Evolutionary conservation across 1,284 basidiomycete genomes (phyloP).

Genomic region (Sparassis latifolia): DNA sequence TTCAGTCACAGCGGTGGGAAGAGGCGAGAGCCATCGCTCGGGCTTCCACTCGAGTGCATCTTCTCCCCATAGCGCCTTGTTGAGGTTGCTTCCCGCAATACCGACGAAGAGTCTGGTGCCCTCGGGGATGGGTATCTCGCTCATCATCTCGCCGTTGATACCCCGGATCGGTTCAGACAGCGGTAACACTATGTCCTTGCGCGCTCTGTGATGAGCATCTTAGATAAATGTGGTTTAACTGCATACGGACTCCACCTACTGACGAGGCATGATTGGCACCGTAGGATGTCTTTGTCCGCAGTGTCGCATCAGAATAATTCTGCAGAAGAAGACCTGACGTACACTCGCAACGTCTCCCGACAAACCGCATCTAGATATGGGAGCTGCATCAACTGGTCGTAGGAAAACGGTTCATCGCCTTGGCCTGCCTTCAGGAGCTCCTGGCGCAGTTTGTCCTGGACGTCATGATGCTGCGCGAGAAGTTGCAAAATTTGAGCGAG

Average conservation of each 20-base stretch:
- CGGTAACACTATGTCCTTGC: slow-evolving; percentile 46
- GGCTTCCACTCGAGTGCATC: slow-evolving; percentile 6
- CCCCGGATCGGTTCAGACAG: slow-evolving; percentile 36
- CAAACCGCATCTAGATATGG: slow-evolving; percentile 3
- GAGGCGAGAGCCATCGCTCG: slow-evolving; percentile 4
- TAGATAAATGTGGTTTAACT: not conserved
- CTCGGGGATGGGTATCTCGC: slow-evolving; percentile 36
- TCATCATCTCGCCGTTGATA: slow-evolving; percentile 28
- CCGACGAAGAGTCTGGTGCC: slow-evolving; percentile 35
- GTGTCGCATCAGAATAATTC: not conserved
- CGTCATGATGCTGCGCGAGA: not conserved
- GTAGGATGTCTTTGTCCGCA: not conserved
- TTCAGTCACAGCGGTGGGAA: slow-evolving; percentile 6
- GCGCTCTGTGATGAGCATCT: slow-evolving; percentile 3
- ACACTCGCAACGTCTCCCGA: slow-evolving; percentile 4
- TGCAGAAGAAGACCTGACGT: not conserved
- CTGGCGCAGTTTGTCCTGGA: not conserved
- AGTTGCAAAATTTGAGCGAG: not conserved
- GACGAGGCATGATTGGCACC: not conserved
- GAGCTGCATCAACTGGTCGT: slow-evolving; percentile 2
- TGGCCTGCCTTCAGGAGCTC: not conserved
- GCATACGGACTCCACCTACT: not conserved
- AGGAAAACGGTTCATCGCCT: not conserved
- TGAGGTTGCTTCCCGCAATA: slow-evolving; percentile 35
- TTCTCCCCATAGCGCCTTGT: slow-evolving; percentile 4